A percentile compares a stretch with the other conserved stretches of the same genome.
Evolutionary conservation across 2,329 filamentous ascomycete genomes (phyloP).

Genomic region (Colletotrichum truncatum): DNA sequence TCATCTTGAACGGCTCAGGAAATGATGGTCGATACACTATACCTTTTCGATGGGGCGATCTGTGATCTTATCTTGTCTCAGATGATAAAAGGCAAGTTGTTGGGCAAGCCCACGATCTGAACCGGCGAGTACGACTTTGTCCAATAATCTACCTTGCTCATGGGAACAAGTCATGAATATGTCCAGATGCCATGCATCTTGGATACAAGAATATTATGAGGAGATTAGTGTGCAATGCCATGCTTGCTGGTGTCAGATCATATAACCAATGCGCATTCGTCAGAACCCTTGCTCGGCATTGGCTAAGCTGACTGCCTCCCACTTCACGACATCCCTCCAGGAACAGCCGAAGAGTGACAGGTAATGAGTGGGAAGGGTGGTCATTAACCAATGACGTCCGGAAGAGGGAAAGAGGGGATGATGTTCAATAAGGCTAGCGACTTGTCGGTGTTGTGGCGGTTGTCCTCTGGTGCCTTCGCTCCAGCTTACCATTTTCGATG

Average conservation of each 20-base stretch:
- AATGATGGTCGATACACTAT: too few species aligned
- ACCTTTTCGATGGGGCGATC: too few species aligned
- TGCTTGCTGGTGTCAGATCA: background rate
- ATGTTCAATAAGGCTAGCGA: background rate
- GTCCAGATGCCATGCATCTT: too few species aligned
- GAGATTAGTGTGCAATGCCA: background rate
- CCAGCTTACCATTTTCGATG: background rate
- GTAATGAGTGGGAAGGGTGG: background rate
- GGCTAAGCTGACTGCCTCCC: background rate
- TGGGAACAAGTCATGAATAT: too few species aligned
- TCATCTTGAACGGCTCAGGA: too few species aligned
- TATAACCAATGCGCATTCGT: slow-evolving; percentile 1
- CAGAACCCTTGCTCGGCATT: slow-evolving; percentile 1
- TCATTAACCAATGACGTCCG: background rate
- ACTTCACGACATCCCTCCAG: background rate
- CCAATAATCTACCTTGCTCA: too few species aligned
- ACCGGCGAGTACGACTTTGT: too few species aligned
- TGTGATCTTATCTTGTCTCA: too few species aligned
- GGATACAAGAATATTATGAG: background rate
- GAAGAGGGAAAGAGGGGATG: background rate
- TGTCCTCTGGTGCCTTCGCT: background rate
- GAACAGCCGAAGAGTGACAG: background rate
- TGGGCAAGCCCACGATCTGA: too few species aligned
- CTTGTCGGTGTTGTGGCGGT: background rate
- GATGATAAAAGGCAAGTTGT: too few species aligned